A percentile compares a stretch with the other conserved stretches of the same genome.
phyloP scores from a whole-genome alignment of 305 asterid species.

The Solanum hybrid region DNA sequence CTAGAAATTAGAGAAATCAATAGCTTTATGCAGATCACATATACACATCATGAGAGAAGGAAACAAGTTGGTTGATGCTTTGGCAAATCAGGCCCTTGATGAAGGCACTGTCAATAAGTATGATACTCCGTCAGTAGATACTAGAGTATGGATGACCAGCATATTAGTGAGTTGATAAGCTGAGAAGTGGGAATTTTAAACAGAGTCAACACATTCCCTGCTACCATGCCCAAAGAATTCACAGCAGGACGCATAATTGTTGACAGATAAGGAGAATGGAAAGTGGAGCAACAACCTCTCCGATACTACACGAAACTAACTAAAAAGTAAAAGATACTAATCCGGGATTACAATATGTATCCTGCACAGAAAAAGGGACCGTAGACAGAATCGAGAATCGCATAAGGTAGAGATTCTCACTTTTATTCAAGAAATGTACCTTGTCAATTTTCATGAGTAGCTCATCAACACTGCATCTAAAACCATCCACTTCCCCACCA shows the following conservation, averaged over 20 bases:
- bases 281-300: neutral
- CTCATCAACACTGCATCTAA: constrained; percentile 47
- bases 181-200: neutral
- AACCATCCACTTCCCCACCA: constrained; percentile 30
- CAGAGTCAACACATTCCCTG: neutral
- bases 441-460: constrained; percentile 38
- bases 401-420: neutral
- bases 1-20: neutral
- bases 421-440: constrained; percentile 25
- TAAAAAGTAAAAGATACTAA: neutral
- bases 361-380: neutral
- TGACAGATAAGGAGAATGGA: neutral
- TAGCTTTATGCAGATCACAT: neutral
- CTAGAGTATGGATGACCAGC: neutral
- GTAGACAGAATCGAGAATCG: neutral
- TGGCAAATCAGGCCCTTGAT: neutral
- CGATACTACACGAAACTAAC: neutral
- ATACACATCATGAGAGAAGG: neutral
- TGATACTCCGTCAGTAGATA: neutral
- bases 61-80: neutral
- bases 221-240: neutral
- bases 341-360: neutral
- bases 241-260: neutral
- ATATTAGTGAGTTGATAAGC: neutral
- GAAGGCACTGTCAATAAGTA: neutral